Evolutionary conservation across 2,329 filamentous ascomycete genomes (phyloP).

Genomic region (Fusarium sp.): DNA sequence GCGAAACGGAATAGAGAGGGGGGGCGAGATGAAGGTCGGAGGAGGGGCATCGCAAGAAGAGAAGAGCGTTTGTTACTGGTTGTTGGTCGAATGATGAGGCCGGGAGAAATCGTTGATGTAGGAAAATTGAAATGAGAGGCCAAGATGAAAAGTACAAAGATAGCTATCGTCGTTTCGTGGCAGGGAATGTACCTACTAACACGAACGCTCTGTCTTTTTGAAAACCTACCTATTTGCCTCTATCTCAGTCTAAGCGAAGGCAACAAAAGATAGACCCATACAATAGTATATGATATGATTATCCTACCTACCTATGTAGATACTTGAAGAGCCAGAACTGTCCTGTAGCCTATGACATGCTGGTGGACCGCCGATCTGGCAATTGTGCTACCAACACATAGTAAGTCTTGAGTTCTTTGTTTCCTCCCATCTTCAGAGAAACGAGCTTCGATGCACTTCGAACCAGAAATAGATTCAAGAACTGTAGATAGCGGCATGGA

Average conservation of each 20-base stretch:
- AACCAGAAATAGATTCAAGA: not conserved
- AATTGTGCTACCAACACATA: too few species aligned
- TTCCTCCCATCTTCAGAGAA: too few species aligned
- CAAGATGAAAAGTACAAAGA: conserved; percentile 23
- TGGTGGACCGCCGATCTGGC: too few species aligned
- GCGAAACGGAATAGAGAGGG: conserved; percentile 17
- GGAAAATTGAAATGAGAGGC: conserved; percentile 18
- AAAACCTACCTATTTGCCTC: not conserved
- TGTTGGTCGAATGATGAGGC: conserved; percentile 7
- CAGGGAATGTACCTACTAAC: conserved; percentile 20
- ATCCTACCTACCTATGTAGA: too few species aligned
- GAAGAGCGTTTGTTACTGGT: conserved; percentile 5
- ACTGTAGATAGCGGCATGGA: too few species aligned
- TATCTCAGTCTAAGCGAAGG: not conserved
- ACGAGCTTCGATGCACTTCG: not conserved
- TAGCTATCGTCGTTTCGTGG: not conserved
- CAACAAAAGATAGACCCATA: too few species aligned
- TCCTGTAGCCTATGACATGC: too few species aligned
- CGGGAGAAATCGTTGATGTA: conserved; percentile 24
- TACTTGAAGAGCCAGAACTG: too few species aligned
- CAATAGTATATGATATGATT: too few species aligned
- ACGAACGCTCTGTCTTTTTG: not conserved
- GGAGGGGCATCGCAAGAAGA: conserved; percentile 27
- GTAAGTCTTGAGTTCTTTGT: too few species aligned
- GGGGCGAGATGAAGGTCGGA: conserved; percentile 10